phyloP scores from a whole-genome alignment of 305 asterid species.

The Fraxinus floribunda region DNA sequence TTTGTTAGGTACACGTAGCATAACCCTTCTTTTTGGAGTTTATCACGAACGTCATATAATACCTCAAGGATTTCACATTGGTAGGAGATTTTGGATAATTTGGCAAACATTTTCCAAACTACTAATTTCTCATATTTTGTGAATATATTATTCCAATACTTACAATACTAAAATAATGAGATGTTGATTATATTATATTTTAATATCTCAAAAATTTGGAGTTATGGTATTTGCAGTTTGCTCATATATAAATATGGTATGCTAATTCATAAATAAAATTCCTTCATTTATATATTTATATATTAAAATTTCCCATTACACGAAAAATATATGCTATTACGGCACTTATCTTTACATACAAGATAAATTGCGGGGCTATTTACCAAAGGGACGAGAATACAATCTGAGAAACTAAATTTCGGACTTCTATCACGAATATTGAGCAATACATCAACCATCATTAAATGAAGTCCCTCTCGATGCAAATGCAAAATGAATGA shows the following conservation, averaged over 20 bases:
- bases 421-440: neutral
- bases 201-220: neutral
- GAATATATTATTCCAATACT: neutral
- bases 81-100: neutral
- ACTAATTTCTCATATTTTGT: neutral
- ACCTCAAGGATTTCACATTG: neutral
- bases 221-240: neutral
- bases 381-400: neutral
- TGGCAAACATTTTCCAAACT: neutral
- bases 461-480: neutral
- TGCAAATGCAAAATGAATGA: neutral
- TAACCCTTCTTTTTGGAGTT: neutral
- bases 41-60: neutral
- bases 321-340: no score
- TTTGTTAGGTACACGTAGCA: no score
- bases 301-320: neutral
- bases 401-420: neutral
- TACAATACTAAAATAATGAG: neutral
- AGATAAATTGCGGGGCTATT: neutral
- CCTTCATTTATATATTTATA: no score
- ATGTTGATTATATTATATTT: neutral
- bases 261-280: no score
- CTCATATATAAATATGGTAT: neutral
- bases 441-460: neutral
- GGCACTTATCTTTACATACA: neutral